Evolutionary conservation across 768 basidiomycete species (phyloP).

Genomic region (Tephrocybe sp.): DNA sequence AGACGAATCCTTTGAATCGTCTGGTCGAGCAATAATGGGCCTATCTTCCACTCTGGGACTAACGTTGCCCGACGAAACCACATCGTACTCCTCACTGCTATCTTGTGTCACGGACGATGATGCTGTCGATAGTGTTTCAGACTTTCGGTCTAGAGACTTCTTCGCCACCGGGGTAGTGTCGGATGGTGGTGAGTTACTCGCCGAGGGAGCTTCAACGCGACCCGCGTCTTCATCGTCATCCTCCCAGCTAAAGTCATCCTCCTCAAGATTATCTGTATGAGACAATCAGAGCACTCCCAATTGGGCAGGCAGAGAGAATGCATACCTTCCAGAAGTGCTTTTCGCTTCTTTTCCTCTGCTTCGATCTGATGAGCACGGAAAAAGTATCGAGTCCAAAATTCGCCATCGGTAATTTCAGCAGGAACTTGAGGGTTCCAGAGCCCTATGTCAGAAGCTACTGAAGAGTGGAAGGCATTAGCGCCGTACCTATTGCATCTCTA

Average conservation of each 20-base stretch:
- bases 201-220: not conserved
- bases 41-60: constrained; percentile 42
- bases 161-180: constrained; percentile 6
- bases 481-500: constrained; percentile 58
- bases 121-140: constrained; percentile 5
- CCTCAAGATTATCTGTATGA: constrained; percentile 56
- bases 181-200: constrained; percentile 19
- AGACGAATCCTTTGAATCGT: constrained; percentile 31
- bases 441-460: constrained; percentile 72
- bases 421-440: constrained; percentile 69
- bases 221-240: constrained; percentile 80
- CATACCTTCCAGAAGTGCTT: constrained; percentile 72
- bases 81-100: constrained; percentile 67
- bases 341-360: constrained; percentile 75
- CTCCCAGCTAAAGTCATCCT: constrained; percentile 93
- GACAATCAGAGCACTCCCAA: not conserved
- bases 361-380: constrained; percentile 85
- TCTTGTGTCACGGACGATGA: constrained; percentile 34
- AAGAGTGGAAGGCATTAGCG: constrained; percentile 1
- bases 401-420: constrained; percentile 54
- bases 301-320: not conserved
- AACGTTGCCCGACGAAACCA: constrained; percentile 57
- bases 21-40: not conserved
- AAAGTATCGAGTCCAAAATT: constrained; percentile 90
- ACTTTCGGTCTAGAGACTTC: not conserved